Conservation (phyloP, 192 early-diverging fungal genomes). For the Umbelopsis isabellina region DNA sequence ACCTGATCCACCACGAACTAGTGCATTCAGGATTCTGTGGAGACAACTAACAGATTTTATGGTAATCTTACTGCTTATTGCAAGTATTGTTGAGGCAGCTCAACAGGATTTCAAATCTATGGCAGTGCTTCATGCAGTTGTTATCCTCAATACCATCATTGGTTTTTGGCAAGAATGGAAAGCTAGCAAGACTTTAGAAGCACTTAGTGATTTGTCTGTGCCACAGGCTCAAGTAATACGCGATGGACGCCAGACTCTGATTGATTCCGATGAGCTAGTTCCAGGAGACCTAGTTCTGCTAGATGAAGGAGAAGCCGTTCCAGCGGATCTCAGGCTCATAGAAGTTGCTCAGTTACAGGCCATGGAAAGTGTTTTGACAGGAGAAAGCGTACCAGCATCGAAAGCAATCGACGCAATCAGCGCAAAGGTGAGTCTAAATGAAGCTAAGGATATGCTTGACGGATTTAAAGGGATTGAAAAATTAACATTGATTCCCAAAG, state of each 20-base stretch:
- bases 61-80: conserved; percentile 86
- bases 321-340: conserved; percentile 85
- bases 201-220: conserved; percentile 82
- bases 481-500: not conserved
- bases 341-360: conserved; percentile 74
- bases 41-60: conserved; percentile 93
- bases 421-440: conserved; percentile 49
- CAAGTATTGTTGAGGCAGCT: conserved; percentile 81
- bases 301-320: conserved; percentile 92
- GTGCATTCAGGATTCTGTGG: conserved; percentile 74
- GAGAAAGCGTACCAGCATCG: conserved; percentile 70
- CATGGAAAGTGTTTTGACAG: conserved; percentile 83
- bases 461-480: not conserved
- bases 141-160: conserved; percentile 86
- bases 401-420: conserved; percentile 74
- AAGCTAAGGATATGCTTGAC: not conserved
- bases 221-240: conserved; percentile 88
- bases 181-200: conserved; percentile 91
- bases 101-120: conserved; percentile 53
- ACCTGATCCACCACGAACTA: conserved; percentile 74
- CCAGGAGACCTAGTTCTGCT: conserved; percentile 91
- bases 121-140: conserved; percentile 75
- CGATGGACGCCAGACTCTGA: conserved; percentile 68
- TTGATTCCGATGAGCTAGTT: conserved; percentile 79
- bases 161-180: conserved; percentile 96